A percentile compares a stretch with the other conserved stretches of the same genome.
phyloP scores from a whole-genome alignment of 1,284 basidiomycete species.

The Irpex sp. region DNA sequence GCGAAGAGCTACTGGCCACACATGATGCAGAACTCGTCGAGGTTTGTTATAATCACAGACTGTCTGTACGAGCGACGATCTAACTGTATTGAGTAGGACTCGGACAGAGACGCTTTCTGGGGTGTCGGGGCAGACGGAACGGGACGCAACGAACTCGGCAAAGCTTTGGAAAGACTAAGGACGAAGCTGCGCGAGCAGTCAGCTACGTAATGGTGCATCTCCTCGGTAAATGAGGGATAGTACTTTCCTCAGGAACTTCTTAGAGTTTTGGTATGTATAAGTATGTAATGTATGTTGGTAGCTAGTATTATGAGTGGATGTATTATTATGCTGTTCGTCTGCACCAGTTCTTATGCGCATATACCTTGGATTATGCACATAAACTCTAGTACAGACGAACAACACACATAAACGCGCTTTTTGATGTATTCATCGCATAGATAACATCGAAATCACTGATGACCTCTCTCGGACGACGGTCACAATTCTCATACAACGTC shows the following conservation, averaged over 20 bases:
- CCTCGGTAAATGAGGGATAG: background rate
- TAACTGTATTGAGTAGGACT: slow-evolving; percentile 39
- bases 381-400: too few species aligned
- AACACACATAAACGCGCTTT: too few species aligned
- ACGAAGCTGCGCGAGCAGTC: slow-evolving; percentile 2
- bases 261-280: too few species aligned
- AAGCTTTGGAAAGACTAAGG: slow-evolving; percentile 19
- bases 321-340: too few species aligned
- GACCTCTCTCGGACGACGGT: too few species aligned
- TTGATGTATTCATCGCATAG: too few species aligned
- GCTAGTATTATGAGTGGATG: too few species aligned
- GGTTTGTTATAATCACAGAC: slow-evolving; percentile 29
- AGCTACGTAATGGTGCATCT: background rate
- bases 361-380: too few species aligned
- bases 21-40: slow-evolving; percentile 60
- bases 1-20: slow-evolving; percentile 51
- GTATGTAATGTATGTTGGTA: too few species aligned
- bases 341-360: too few species aligned
- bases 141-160: slow-evolving; percentile 22
- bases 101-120: slow-evolving; percentile 52
- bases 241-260: background rate
- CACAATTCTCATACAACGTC: too few species aligned
- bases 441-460: too few species aligned
- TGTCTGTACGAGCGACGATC: background rate
- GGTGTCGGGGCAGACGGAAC: slow-evolving; percentile 18